These are phyloP conservation scores for Microthlaspi erraticum DNA, from an alignment of 345 rosid genomes.

Conservation along the genomic window DNA sequence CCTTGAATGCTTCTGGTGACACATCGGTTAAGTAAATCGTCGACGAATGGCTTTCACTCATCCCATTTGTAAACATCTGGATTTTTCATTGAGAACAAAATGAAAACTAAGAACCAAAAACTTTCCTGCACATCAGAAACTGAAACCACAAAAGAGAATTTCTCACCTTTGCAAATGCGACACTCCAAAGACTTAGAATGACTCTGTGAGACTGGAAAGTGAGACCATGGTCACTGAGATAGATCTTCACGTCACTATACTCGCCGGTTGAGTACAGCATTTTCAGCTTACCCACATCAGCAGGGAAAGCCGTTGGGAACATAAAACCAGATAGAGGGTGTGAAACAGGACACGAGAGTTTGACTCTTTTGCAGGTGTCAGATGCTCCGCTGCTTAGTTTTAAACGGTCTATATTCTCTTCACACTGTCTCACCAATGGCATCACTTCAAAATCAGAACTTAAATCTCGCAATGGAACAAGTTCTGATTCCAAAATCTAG, in stretches of 20 bases:
- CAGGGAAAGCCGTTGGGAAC: slow-evolving; percentile 73
- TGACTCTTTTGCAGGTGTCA: slow-evolving; percentile 60
- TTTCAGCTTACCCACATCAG: slow-evolving; percentile 66
- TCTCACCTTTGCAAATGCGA: slow-evolving; percentile 90
- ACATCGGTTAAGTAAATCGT: slow-evolving; percentile 74
- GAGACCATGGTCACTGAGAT: slow-evolving; percentile 66
- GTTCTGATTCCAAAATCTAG: slow-evolving; percentile 78
- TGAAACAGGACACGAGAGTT: slow-evolving; percentile 63
- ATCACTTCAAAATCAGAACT: slow-evolving; percentile 69
- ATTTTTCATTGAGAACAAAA: slow-evolving; percentile 18
- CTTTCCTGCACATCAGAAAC: slow-evolving; percentile 4
- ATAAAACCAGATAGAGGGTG: slow-evolving; percentile 50
- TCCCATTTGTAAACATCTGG: slow-evolving; percentile 99
- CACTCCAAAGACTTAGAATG: slow-evolving; percentile 85
- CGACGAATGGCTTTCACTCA: slow-evolving; percentile 82
- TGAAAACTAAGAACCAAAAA: slow-evolving; percentile 7
- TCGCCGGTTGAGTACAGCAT: slow-evolving; percentile 53
- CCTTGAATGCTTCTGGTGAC: slow-evolving; percentile 71
- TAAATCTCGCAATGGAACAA: slow-evolving; percentile 61
- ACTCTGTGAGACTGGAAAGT: slow-evolving; percentile 73
- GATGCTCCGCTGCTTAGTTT: slow-evolving; percentile 59
- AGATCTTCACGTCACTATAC: slow-evolving; percentile 66
- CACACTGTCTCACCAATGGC: slow-evolving; percentile 79
- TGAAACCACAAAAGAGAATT: slow-evolving; percentile 8
- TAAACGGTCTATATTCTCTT: slow-evolving; percentile 61